Evolutionary conservation across 345 rosid species (phyloP).

Genomic region (Eucalyptus regnans): DNA sequence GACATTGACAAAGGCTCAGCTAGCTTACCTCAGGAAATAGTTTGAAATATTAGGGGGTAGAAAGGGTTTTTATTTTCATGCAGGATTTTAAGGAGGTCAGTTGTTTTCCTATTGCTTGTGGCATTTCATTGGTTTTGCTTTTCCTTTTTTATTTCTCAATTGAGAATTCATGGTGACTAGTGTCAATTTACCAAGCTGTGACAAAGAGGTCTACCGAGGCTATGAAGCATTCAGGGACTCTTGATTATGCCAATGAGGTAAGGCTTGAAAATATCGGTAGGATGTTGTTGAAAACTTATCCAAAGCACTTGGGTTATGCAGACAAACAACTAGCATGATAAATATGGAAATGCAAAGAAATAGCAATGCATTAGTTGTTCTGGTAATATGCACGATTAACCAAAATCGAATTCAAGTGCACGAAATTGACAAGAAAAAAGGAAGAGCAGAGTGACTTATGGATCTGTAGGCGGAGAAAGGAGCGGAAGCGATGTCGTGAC

Average conservation of each 20-base stretch:
- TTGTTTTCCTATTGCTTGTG: background rate
- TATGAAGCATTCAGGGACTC: conserved; percentile 65
- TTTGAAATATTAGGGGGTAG: conserved; percentile 53
- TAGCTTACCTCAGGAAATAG: conserved; percentile 68
- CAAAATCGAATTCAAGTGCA: too few species aligned
- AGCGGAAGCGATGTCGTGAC: too few species aligned
- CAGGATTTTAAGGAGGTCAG: conserved; percentile 60
- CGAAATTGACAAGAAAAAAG: too few species aligned
- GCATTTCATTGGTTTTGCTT: background rate
- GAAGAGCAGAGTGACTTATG: too few species aligned
- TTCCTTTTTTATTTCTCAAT: background rate
- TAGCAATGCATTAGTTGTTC: background rate
- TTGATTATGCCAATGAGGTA: conserved; percentile 61
- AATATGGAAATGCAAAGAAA: background rate
- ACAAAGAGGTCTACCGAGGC: conserved; percentile 56
- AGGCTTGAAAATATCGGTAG: background rate
- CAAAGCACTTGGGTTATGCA: background rate
- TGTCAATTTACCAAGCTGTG: conserved; percentile 26
- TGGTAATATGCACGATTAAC: background rate
- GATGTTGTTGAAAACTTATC: background rate
- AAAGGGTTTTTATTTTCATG: conserved; percentile 58
- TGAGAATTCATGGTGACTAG: background rate
- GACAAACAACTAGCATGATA: background rate
- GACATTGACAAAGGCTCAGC: conserved; percentile 57
- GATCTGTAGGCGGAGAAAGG: too few species aligned